These are phyloP conservation scores for Coniferiporia weirii DNA, from an alignment of 1,284 basidiomycete genomes.

Conservation along the genomic window DNA sequence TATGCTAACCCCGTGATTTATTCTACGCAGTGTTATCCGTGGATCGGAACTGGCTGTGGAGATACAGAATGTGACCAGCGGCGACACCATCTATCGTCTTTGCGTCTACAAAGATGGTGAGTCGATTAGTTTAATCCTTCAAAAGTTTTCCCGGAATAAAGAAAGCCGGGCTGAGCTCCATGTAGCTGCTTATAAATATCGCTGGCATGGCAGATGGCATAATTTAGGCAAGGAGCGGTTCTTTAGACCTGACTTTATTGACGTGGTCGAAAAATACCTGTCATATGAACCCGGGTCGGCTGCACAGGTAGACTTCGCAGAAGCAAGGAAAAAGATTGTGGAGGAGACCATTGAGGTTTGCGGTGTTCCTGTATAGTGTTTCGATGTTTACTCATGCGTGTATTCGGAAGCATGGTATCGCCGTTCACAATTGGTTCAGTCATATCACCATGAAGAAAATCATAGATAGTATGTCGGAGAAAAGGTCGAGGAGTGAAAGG, in stretches of 20 bases:
- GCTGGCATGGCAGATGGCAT: neutral
- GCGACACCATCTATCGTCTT: neutral
- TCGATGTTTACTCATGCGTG: neutral
- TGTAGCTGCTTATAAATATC: neutral
- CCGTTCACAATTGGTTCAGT: neutral
- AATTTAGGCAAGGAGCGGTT: neutral
- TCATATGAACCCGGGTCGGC: neutral
- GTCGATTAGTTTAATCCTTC: neutral
- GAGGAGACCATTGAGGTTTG: neutral
- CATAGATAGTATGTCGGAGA: neutral
- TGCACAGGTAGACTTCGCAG: neutral
- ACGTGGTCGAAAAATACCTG: neutral
- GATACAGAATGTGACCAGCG: neutral
- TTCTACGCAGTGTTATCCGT: neutral
- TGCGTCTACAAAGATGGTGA: neutral
- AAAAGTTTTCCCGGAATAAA: too few species aligned
- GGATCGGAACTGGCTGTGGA: neutral
- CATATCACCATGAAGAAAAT: neutral
- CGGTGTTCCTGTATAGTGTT: too few species aligned
- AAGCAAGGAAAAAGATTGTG: neutral
- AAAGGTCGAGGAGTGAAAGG: neutral
- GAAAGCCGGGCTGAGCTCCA: neutral
- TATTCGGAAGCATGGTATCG: neutral
- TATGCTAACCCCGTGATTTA: neutral
- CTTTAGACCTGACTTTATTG: neutral